phyloP scores from a whole-genome alignment of 208 protist species.

The Wallacemonas sp. region DNA sequence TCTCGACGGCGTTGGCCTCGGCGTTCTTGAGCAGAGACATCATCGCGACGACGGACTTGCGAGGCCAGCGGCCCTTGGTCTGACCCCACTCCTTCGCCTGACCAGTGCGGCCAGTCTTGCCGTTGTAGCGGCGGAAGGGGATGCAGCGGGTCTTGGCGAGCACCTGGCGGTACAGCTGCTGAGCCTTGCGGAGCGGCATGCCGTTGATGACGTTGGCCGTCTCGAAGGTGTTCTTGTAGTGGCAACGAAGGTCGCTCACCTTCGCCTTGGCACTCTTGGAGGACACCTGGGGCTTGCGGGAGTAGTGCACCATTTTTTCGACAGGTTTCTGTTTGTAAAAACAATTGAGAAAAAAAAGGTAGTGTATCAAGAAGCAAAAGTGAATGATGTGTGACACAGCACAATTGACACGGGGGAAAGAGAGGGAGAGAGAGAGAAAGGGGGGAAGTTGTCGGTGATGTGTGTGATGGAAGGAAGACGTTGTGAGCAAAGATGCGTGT shows the following conservation, averaged over 20 bases:
- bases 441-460: too few species aligned
- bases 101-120: conserved; percentile 90
- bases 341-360: background rate
- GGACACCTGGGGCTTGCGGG: conserved; percentile 88
- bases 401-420: conserved; percentile 18
- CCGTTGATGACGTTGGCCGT: conserved; percentile 93
- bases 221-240: conserved; percentile 95
- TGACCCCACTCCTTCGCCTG: conserved; percentile 93
- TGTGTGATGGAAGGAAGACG: conserved; percentile 2
- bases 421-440: conserved; percentile 27
- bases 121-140: conserved; percentile 94
- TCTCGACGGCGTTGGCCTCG: conserved; percentile 89
- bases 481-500: background rate
- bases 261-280: conserved; percentile 89
- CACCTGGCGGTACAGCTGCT: conserved; percentile 93
- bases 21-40: conserved; percentile 93
- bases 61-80: conserved; percentile 94
- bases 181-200: conserved; percentile 91
- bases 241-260: conserved; percentile 90
- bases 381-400: conserved; percentile 12
- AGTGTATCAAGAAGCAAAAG: conserved; percentile 13
- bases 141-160: conserved; percentile 94
- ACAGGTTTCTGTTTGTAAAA: conserved; percentile 18
- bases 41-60: conserved; percentile 93
- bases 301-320: conserved; percentile 89